Base-by-base conservation (phyloP, 2,329 filamentous ascomycete genomes). In the Epichloe bromicola region DNA sequence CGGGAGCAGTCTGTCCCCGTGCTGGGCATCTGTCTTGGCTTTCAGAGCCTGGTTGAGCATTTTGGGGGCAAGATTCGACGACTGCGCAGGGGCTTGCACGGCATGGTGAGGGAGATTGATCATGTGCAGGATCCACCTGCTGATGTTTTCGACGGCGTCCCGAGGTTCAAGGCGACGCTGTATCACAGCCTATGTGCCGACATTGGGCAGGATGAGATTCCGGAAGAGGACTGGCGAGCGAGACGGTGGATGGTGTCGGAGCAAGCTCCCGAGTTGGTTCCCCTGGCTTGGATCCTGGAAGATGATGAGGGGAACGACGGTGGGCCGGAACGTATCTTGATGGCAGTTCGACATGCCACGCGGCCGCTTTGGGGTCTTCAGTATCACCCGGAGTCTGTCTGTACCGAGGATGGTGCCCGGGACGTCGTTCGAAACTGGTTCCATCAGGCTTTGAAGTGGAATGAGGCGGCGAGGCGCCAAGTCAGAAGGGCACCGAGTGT, bases 341-440 rank as follows among this genome's bases (percentile, higher is more conserved):
- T 94, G 87, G 86, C 78, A 0, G 80, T 83, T 15, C 79, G 74
- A 55, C 88, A 95, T 63, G 67, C 63, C 17, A 61, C 56, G 1
- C 83, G 80, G 56, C 89, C 90, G 0, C 86, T 91, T 56, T 94
- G 86, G 83, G 90, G 86, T 0, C 74, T 95, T 17, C 90, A 95
- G 62, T 95, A 93, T 59, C 89, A 95, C 61, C 89, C 89, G 0
- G 89, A 96, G 65, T 95, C 88, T 0, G 79, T 88, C 14, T 95
- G 88, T 64, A 94, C 89, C 4, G 85, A 87, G 39, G 68, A 73
- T 3, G 75, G 77, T 53, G 83, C 85, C 1, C 77, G 75, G 19
- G 68, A 70, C 14, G 72, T 95, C 26, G 72, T 95, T 37, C 66
- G 66, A 48, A 88, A 86, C 60, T 95, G 89, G 88, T 93, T 89